Evolutionary conservation across 352 stramenopile genomes (phyloP).

Genomic region (Globisporangium cederbergense): DNA sequence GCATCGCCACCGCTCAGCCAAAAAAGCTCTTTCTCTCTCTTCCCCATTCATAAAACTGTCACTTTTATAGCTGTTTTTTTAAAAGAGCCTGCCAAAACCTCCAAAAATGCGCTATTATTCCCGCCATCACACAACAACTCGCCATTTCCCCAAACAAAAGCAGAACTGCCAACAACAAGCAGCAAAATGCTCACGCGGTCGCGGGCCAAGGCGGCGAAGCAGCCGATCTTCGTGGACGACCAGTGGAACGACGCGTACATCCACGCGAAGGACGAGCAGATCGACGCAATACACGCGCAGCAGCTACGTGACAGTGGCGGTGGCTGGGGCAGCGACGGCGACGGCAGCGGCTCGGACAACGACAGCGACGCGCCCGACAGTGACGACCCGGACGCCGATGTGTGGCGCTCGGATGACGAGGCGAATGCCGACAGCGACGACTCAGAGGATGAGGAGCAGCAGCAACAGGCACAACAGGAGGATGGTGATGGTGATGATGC

Average conservation of each 20-base stretch:
- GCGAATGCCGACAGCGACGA: constrained; percentile 15
- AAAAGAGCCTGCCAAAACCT: no score
- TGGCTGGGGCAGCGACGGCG: constrained; percentile 24
- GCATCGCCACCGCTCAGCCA: no score
- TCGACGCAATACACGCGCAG: constrained; percentile 62
- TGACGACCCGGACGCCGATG: constrained; percentile 21
- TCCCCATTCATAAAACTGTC: no score
- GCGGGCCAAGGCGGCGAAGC: constrained; percentile 53
- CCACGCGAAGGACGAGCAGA: constrained; percentile 79
- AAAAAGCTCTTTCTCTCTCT: no score
- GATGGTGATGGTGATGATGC: background rate
- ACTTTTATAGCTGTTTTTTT: no score
- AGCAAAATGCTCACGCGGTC: constrained; percentile 63
- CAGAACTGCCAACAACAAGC: background rate
- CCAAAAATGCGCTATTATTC: no score
- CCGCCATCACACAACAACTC: background rate
- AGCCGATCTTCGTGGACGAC: constrained; percentile 79
- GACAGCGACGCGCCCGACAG: constrained; percentile 34
- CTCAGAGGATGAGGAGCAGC: constrained; percentile 8
- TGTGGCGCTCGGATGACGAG: constrained; percentile 19
- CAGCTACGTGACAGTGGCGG: constrained; percentile 38
- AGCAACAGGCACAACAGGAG: constrained; percentile 15
- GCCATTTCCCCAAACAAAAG: background rate
- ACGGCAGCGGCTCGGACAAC: constrained; percentile 27
- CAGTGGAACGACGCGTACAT: constrained; percentile 85